Percentiles rank a stretch among this genome's conserved stretches.
Conservation (phyloP, 208 protist genomes). For the Acanthamoeba castellanii region DNA sequence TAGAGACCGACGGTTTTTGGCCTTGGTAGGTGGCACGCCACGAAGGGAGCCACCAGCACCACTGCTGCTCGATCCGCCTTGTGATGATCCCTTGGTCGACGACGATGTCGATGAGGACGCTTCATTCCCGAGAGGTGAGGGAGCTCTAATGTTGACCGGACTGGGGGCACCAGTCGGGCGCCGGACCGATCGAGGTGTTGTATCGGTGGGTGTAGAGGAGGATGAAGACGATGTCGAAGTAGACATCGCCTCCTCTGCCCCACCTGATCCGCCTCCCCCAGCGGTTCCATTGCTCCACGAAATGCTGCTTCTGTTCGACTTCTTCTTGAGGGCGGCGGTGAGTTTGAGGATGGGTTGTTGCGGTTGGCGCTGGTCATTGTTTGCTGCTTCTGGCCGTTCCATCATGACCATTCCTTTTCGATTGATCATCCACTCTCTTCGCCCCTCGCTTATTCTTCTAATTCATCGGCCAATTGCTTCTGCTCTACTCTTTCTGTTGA, state of each 20-base stretch:
- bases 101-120: not conserved
- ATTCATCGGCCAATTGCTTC: not conserved
- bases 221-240: not conserved
- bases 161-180: not conserved
- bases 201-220: not conserved
- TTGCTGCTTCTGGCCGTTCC: not conserved
- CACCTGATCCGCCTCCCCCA: not conserved
- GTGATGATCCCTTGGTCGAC: not conserved
- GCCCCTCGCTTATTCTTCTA: not conserved
- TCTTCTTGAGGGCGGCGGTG: not conserved
- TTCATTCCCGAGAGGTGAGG: not conserved
- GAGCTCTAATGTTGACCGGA: not conserved
- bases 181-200: not conserved
- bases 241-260: not conserved
- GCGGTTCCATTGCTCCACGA: not conserved
- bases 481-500: not conserved
- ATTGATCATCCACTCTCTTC: not conserved
- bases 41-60: no score
- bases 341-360: not conserved
- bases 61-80: no score
- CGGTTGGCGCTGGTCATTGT: not conserved
- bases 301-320: not conserved
- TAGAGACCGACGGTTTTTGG: not conserved
- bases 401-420: constrained; percentile 17
- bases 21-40: not conserved